phyloP scores from a whole-genome alignment of 1,284 basidiomycete genomes.

The Ceratobasidium sp. region DNA sequence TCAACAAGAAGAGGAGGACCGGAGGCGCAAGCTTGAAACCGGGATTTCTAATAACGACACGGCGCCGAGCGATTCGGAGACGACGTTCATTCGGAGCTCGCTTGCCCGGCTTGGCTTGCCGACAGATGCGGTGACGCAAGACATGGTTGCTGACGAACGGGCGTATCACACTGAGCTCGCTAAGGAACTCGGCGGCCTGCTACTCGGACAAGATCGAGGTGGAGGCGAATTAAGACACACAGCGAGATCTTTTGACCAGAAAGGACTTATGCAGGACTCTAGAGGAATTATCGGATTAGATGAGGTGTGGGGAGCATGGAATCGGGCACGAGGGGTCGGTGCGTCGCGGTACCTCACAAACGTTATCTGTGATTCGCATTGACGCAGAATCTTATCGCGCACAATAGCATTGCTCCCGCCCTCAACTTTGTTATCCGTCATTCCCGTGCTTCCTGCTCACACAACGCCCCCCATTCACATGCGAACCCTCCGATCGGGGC shows the following conservation, averaged over 20 bases:
- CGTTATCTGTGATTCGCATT: conserved; percentile 15
- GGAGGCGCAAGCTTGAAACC: conserved; percentile 44
- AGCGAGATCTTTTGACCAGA: conserved; percentile 53
- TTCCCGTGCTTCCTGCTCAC: conserved; percentile 73
- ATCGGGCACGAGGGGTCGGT: conserved; percentile 93
- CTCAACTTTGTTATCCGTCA: conserved; percentile 77
- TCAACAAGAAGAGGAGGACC: conserved; percentile 58
- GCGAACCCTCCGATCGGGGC: conserved; percentile 75
- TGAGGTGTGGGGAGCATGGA: conserved; percentile 98
- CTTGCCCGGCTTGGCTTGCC: conserved; percentile 89
- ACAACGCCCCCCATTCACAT: conserved; percentile 76
- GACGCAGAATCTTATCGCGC: not conserved
- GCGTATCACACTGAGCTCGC: conserved; percentile 86
- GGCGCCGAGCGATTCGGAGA: conserved; percentile 67
- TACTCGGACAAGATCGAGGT: conserved; percentile 63
- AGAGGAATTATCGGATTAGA: conserved; percentile 86
- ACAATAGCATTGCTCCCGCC: conserved; percentile 85
- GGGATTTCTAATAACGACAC: conserved; percentile 34
- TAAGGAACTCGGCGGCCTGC: conserved; percentile 79
- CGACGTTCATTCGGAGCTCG: conserved; percentile 86
- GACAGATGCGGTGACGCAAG: conserved; percentile 84
- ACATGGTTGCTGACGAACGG: conserved; percentile 88
- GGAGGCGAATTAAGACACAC: conserved; percentile 45
- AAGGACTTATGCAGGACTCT: conserved; percentile 71
- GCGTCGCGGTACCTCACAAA: conserved; percentile 53